These are phyloP conservation scores for Barnettozyma sp. DNA, from an alignment of 805 yeast species.

Conservation along the genomic window DNA sequence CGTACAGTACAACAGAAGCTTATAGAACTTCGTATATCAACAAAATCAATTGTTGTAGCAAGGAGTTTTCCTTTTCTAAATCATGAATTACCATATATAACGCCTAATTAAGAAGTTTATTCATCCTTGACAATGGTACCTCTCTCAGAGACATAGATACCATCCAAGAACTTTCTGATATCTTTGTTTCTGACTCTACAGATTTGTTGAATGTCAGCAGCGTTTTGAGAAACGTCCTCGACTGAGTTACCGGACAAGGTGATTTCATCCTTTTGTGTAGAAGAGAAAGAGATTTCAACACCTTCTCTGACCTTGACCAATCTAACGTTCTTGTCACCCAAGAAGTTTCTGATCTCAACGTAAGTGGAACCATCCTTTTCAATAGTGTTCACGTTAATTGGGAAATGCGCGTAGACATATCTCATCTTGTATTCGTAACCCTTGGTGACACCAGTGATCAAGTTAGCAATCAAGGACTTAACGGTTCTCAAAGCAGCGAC, in stretches of 20 bases:
- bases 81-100: constrained; percentile 10
- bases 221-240: constrained; percentile 95
- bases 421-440: constrained; percentile 99
- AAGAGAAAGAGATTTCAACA: constrained; percentile 75
- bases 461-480: constrained; percentile 88
- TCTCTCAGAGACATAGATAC: constrained; percentile 97
- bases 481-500: constrained; percentile 99
- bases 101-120: constrained; percentile 18
- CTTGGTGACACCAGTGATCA: constrained; percentile 97
- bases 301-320: constrained; percentile 80
- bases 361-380: constrained; percentile 64
- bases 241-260: constrained; percentile 90
- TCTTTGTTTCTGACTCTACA: constrained; percentile 99
- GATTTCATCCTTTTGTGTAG: constrained; percentile 90
- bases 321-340: constrained; percentile 99
- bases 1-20: constrained; percentile 2
- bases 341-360: constrained; percentile 98
- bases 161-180: constrained; percentile 99
- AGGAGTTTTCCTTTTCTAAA: constrained; percentile 5
- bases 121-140: constrained; percentile 74
- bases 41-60: constrained; percentile 14
- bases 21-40: constrained; percentile 9
- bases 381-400: constrained; percentile 92
- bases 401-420: constrained; percentile 99
- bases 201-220: constrained; percentile 97